Percentiles rank a stretch among this genome's conserved stretches.
phyloP scores from a whole-genome alignment of 495 filamentous ascomycete genomes.

The Penicillium manginii region DNA sequence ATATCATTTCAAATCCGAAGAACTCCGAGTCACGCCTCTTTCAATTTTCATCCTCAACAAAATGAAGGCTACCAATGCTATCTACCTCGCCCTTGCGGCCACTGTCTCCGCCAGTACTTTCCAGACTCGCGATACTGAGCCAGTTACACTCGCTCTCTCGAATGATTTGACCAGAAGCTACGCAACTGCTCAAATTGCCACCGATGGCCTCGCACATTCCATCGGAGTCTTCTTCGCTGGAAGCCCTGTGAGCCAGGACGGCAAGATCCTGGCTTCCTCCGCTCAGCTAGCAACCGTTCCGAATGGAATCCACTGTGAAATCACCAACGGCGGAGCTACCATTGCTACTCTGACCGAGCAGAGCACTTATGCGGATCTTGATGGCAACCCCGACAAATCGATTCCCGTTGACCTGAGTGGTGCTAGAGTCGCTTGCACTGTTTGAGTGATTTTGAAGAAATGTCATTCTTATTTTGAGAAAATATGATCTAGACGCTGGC shows the following conservation, averaged over 20 bases:
- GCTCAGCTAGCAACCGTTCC: not conserved
- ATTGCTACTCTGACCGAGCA: conserved; percentile 15
- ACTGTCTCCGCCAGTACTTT: conserved; percentile 12
- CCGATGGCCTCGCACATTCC: not conserved
- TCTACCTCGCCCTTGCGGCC: conserved; percentile 17
- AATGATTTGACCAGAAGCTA: conserved; percentile 23
- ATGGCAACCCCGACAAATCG: conserved; percentile 15
- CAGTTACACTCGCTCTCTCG: conserved; percentile 17
- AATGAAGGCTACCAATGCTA: conserved; percentile 10
- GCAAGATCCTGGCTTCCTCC: not conserved
- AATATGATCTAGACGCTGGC: too few species aligned
- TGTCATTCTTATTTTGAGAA: too few species aligned
- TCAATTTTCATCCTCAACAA: not conserved
- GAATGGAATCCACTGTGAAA: conserved; percentile 6
- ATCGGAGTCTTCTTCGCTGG: not conserved
- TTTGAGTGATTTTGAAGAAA: not conserved
- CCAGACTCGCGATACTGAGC: conserved; percentile 3
- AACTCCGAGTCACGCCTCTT: not conserved
- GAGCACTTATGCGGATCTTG: conserved; percentile 18
- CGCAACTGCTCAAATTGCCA: conserved; percentile 8
- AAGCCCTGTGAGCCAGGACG: not conserved
- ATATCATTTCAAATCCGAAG: too few species aligned
- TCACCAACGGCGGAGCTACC: conserved; percentile 5
- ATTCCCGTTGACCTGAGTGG: conserved; percentile 16
- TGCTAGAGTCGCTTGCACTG: conserved; percentile 3